Percentiles rank a stretch among this genome's conserved stretches.
phyloP scores from a whole-genome alignment of 805 yeast species.

The Saccharomycopsis sp. region DNA sequence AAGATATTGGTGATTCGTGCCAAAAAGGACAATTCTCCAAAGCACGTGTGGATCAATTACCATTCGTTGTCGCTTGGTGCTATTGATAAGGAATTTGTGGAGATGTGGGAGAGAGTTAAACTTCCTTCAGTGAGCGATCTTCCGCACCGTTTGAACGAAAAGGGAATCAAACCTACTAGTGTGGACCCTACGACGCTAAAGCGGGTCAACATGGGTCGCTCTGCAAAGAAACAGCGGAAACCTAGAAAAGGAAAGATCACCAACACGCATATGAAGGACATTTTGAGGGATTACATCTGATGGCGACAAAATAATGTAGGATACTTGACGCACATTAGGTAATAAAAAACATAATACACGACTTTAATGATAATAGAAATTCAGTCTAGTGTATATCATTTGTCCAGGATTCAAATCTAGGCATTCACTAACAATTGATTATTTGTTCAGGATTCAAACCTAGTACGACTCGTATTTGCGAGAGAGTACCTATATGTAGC shows the following conservation, averaged over 20 bases:
- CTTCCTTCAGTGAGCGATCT: slow-evolving; percentile 79
- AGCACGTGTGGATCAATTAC: slow-evolving; percentile 83
- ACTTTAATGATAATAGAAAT: no score
- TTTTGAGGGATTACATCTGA: slow-evolving; percentile 68
- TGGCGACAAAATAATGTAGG: background rate
- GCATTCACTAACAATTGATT: no score
- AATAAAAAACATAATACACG: no score
- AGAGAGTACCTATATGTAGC: no score
- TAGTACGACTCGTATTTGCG: no score
- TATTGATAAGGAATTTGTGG: slow-evolving; percentile 76
- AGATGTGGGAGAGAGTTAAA: slow-evolving; percentile 71
- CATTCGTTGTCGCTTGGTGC: slow-evolving; percentile 47
- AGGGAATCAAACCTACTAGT: slow-evolving; percentile 93
- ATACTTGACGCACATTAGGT: background rate
- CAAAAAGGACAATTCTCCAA: slow-evolving; percentile 89
- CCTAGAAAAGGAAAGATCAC: slow-evolving; percentile 92
- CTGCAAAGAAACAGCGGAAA: slow-evolving; percentile 78
- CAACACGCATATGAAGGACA: slow-evolving; percentile 93
- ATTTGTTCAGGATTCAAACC: no score
- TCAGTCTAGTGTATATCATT: no score
- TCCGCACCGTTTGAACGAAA: slow-evolving; percentile 67
- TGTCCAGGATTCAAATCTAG: no score
- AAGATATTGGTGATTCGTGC: slow-evolving; percentile 80
- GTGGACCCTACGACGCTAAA: slow-evolving; percentile 95
- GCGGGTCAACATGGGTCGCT: slow-evolving; percentile 48